Conservation (phyloP, 2,329 filamentous ascomycete species). For the Penicillium oxalicum region DNA sequence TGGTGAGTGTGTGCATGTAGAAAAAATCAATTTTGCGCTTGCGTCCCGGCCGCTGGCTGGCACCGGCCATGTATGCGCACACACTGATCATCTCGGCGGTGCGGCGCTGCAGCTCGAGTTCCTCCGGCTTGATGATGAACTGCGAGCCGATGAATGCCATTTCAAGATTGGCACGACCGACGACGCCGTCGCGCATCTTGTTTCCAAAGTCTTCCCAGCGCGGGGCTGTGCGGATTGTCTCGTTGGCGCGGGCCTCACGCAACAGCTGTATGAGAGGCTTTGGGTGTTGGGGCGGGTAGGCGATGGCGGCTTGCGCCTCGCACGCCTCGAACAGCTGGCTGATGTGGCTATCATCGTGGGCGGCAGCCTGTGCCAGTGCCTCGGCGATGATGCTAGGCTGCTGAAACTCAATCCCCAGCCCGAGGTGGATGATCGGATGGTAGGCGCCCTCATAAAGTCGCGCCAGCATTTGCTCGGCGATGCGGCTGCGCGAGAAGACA, state of each 20-base stretch:
- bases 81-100: neutral
- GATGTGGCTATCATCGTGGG: conserved; percentile 45
- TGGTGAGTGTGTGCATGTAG: neutral
- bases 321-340: neutral
- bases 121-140: neutral
- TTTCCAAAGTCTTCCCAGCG: neutral
- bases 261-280: neutral
- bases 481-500: conserved; percentile 55
- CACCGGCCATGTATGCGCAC: neutral
- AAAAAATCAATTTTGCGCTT: conserved; percentile 2
- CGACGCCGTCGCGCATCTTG: neutral
- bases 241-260: neutral
- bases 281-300: neutral
- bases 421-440: conserved; percentile 76
- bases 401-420: conserved; percentile 70
- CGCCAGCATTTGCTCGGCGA: conserved; percentile 58
- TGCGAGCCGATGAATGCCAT: neutral
- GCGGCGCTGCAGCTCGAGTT: neutral
- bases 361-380: conserved; percentile 65
- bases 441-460: conserved; percentile 56
- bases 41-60: neutral
- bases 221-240: neutral
- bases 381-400: conserved; percentile 72
- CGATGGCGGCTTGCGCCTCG: neutral
- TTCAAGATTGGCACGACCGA: neutral